Evolutionary conservation across 2,329 filamentous ascomycete species (phyloP).

Genomic region (Fusarium pininemorale): DNA sequence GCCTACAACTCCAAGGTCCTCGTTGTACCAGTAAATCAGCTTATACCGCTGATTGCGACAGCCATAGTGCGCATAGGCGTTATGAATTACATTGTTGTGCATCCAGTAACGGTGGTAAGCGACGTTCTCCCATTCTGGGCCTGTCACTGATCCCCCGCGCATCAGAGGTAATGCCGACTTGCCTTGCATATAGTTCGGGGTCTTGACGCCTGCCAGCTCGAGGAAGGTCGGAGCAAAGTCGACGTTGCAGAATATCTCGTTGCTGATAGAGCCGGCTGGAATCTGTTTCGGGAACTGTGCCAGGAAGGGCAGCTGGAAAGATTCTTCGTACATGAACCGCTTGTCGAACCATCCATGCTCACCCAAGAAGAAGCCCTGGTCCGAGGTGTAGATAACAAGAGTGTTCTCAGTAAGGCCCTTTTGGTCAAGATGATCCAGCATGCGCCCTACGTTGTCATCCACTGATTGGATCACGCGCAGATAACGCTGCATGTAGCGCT

Average conservation of each 20-base stretch:
- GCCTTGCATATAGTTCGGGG: slow-evolving; percentile 63
- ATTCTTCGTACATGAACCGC: slow-evolving; percentile 67
- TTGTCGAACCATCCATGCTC: slow-evolving; percentile 69
- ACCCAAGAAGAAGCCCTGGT: slow-evolving; percentile 65
- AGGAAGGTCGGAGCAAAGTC: slow-evolving; percentile 63
- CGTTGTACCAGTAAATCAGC: slow-evolving; percentile 66
- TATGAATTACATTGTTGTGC: slow-evolving; percentile 60
- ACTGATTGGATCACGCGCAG: slow-evolving; percentile 61
- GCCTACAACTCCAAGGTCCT: slow-evolving; percentile 56
- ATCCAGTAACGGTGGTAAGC: slow-evolving; percentile 67
- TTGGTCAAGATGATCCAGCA: slow-evolving; percentile 56
- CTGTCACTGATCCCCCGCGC: slow-evolving; percentile 38
- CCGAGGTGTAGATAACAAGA: slow-evolving; percentile 62
- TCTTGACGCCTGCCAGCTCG: slow-evolving; percentile 52
- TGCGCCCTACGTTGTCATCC: slow-evolving; percentile 61
- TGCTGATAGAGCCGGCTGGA: slow-evolving; percentile 50
- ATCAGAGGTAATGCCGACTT: slow-evolving; percentile 53
- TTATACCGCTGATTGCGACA: slow-evolving; percentile 62
- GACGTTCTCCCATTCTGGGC: slow-evolving; percentile 58
- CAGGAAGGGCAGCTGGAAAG: slow-evolving; percentile 65
- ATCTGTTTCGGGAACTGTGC: slow-evolving; percentile 55
- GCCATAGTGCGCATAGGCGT: slow-evolving; percentile 62
- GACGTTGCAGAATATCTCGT: slow-evolving; percentile 63
- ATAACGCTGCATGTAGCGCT: slow-evolving; percentile 66
- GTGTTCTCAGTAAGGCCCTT: slow-evolving; percentile 56